Evolutionary conservation across 371 early-diverging fungal species (phyloP).

Genomic region (Mortierella sp.): DNA sequence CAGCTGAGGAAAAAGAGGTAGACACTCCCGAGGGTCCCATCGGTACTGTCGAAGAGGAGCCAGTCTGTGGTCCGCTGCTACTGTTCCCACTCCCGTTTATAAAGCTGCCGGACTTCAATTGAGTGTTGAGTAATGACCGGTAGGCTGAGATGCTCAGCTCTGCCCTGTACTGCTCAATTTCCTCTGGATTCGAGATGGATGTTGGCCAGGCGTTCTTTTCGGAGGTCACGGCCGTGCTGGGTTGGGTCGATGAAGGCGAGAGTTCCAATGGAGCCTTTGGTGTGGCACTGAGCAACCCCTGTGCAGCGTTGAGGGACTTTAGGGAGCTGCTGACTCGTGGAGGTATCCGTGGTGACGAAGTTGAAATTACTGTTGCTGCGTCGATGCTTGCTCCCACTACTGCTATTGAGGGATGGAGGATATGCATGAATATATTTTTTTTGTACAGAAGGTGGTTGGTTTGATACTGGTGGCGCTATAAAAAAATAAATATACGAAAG

Average conservation of each 20-base stretch:
- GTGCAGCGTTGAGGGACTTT: slow-evolving; percentile 2
- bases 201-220: slow-evolving; percentile 47
- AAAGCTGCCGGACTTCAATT: slow-evolving; percentile 26
- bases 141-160: slow-evolving; percentile 57
- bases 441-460: too few relatives aligned
- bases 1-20: slow-evolving; percentile 10
- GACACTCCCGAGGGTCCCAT: slow-evolving; percentile 15
- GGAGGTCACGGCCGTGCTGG: slow-evolving; percentile 29
- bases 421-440: background rate
- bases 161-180: slow-evolving; percentile 54
- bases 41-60: slow-evolving; percentile 18
- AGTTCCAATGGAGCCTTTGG: slow-evolving; percentile 31
- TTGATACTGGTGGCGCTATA: background rate
- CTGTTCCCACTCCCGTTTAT: slow-evolving; percentile 9
- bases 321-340: slow-evolving; percentile 10
- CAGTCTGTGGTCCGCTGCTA: slow-evolving; percentile 14
- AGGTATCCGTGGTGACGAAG: slow-evolving; percentile 27
- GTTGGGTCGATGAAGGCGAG: slow-evolving; percentile 37
- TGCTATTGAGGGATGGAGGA: background rate
- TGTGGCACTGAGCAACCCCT: slow-evolving; percentile 13
- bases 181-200: slow-evolving; percentile 35
- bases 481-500: background rate
- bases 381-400: background rate
- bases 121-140: slow-evolving; percentile 48
- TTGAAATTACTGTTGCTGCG: background rate